Conservation (phyloP, 2,329 filamentous ascomycete genomes). For the Periglandula ipomoeae region DNA sequence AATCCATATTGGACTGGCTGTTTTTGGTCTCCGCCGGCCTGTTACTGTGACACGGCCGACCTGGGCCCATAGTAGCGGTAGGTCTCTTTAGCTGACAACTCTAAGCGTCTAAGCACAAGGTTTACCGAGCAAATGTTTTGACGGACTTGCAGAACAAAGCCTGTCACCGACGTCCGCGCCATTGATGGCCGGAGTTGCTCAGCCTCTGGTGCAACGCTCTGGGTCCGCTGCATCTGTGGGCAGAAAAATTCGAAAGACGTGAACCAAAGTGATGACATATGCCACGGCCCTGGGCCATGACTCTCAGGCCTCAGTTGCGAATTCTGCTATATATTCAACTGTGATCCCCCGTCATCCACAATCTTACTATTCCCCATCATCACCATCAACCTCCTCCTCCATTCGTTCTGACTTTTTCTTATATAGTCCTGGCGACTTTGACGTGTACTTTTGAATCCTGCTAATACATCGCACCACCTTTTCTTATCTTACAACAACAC, state of each 20-base stretch:
- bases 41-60: neutral
- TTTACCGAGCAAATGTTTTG: neutral
- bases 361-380: neutral
- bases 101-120: neutral
- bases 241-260: too few relatives aligned
- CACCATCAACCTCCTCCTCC: neutral
- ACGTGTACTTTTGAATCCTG: too few relatives aligned
- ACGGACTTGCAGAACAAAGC: neutral
- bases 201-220: too few relatives aligned
- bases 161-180: neutral
- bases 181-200: too few relatives aligned
- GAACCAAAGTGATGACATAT: neutral
- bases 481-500: too few relatives aligned
- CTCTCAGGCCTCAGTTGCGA: neutral
- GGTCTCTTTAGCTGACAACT: too few relatives aligned
- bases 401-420: neutral
- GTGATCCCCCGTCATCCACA: neutral
- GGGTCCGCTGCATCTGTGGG: too few relatives aligned
- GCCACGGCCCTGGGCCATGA: neutral
- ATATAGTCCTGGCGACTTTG: slow-evolving; percentile 4
- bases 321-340: neutral
- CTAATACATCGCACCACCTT: too few relatives aligned
- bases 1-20: too few relatives aligned
- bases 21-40: too few relatives aligned
- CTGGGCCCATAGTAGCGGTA: too few relatives aligned